Evolutionary conservation across 2,329 filamentous ascomycete species (phyloP).

Genomic region (Paracorniculantispora psalliotae): DNA sequence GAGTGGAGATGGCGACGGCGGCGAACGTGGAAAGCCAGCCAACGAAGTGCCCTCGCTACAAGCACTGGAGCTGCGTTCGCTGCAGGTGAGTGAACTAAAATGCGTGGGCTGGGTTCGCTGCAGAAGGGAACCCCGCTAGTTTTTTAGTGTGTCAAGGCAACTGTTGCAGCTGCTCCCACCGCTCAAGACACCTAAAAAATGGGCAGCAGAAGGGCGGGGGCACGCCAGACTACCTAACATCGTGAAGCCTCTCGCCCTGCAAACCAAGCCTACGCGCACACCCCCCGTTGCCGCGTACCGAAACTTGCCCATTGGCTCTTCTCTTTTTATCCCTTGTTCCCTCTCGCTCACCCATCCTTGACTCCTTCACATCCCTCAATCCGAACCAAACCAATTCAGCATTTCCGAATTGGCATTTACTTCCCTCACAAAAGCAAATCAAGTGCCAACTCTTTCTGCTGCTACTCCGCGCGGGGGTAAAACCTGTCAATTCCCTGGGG

Average conservation of each 20-base stretch:
- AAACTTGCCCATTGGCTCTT: not conserved
- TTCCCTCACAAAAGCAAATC: no score
- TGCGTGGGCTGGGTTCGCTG: constrained; percentile 6
- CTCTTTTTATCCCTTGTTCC: not conserved
- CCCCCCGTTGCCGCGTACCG: constrained; percentile 6
- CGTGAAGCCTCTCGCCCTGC: constrained; percentile 2
- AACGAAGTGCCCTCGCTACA: no score
- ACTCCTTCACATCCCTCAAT: not conserved
- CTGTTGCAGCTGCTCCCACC: not conserved
- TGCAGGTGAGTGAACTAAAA: no score
- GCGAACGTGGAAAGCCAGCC: not conserved
- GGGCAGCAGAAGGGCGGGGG: not conserved
- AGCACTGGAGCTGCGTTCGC: no score
- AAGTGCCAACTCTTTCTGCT: not conserved
- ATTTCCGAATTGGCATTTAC: no score
- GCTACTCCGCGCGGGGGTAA: constrained; percentile 1
- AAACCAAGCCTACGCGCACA: not conserved
- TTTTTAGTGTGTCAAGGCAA: not conserved
- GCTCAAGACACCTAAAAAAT: not conserved
- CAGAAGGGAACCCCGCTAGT: not conserved
- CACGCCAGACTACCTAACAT: constrained; percentile 12
- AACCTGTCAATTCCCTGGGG: not conserved
- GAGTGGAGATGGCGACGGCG: not conserved
- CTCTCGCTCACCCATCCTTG: not conserved
- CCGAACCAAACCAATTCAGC: not conserved